These are phyloP conservation scores for Mycena pura DNA, from an alignment of 768 basidiomycete genomes.

Conservation along the genomic window DNA sequence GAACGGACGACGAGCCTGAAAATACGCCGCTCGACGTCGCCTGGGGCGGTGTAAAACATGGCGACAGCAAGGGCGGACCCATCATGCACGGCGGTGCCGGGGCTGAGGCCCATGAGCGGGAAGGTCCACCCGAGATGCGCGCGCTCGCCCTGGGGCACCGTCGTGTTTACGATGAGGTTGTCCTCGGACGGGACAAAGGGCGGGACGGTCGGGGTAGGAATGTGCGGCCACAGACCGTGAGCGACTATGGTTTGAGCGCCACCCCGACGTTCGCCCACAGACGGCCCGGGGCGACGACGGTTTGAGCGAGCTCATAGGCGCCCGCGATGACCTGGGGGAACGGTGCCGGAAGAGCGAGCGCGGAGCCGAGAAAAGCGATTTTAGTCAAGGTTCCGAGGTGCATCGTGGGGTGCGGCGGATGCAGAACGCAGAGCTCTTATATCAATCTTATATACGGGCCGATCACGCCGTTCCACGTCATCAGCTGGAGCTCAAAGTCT, in stretches of 20 bases:
- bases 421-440: too few relatives aligned
- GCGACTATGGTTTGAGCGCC: too few relatives aligned
- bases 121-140: constrained; percentile 5
- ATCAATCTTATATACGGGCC: too few relatives aligned
- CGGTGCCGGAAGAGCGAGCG: too few relatives aligned
- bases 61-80: constrained; percentile 3
- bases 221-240: too few relatives aligned
- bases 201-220: constrained; percentile 7
- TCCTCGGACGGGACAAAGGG: constrained; percentile 11
- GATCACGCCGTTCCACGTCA: too few relatives aligned
- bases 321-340: not conserved
- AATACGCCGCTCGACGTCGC: not conserved
- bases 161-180: constrained; percentile 14
- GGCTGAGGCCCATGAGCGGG: not conserved
- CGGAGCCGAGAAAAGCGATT: too few relatives aligned
- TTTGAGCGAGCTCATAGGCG: too few relatives aligned
- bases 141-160: not conserved
- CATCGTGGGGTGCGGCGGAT: too few relatives aligned
- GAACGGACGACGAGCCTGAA: constrained; percentile 10
- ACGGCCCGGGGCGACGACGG: not conserved
- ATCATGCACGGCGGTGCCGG: constrained; percentile 2
- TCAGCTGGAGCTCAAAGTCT: too few relatives aligned
- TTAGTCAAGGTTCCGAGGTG: too few relatives aligned
- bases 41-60: constrained; percentile 10
- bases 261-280: not conserved